Conservation (phyloP, 2,329 filamentous ascomycete genomes). For the Lecanicillium sp. region DNA sequence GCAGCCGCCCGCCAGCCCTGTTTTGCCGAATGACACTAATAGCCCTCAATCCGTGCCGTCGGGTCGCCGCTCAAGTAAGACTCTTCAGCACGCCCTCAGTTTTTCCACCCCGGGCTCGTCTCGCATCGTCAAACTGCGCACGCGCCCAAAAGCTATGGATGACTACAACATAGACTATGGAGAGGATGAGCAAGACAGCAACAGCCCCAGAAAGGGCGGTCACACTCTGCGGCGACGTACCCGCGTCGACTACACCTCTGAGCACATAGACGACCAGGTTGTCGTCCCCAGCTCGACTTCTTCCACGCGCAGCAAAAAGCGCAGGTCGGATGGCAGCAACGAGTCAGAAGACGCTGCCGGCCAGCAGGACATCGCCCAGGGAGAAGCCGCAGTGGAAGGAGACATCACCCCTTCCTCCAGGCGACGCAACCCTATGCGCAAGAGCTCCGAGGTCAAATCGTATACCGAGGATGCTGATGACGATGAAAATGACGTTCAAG, state of each 20-base stretch:
- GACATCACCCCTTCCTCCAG: constrained; percentile 27
- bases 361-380: constrained; percentile 22
- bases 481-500: constrained; percentile 10
- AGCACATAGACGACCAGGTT: constrained; percentile 43
- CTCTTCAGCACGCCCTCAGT: constrained; percentile 27
- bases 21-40: constrained; percentile 22
- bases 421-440: constrained; percentile 33
- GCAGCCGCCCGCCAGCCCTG: constrained; percentile 22
- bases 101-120: constrained; percentile 26
- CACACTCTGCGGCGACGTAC: constrained; percentile 50
- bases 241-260: constrained; percentile 49
- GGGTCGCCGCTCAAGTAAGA: constrained; percentile 25
- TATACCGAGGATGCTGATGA: constrained; percentile 26
- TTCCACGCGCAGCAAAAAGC: constrained; percentile 26
- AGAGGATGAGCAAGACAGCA: constrained; percentile 39
- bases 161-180: constrained; percentile 20
- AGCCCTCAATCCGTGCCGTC: constrained; percentile 23
- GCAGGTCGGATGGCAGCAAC: constrained; percentile 26
- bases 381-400: constrained; percentile 27
- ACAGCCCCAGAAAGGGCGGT: constrained; percentile 45
- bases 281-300: constrained; percentile 25
- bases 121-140: constrained; percentile 26
- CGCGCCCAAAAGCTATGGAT: constrained; percentile 37
- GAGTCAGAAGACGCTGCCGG: constrained; percentile 24
- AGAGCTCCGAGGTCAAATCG: constrained; percentile 24